Conservation (phyloP, 352 stramenopile genomes). For the Globisporangium nagaii region DNA sequence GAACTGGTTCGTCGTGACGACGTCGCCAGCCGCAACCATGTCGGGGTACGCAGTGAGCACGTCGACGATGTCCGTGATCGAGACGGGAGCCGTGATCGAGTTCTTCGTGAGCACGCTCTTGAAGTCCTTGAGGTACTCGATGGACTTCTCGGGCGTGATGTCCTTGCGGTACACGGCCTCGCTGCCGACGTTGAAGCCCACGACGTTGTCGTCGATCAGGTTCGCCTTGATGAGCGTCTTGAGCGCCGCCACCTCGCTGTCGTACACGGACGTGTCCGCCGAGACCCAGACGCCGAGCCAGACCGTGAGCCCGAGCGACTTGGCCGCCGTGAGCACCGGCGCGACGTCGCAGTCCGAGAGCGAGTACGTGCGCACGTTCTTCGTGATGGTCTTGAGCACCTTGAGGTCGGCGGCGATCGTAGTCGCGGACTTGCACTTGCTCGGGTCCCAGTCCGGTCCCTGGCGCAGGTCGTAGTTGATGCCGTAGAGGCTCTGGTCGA, state of each 20-base stretch:
- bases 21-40: conserved; percentile 66
- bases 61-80: conserved; percentile 81
- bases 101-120: conserved; percentile 61
- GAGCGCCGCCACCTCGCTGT: conserved; percentile 57
- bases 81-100: conserved; percentile 50
- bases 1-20: conserved; percentile 84
- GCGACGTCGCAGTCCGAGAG: conserved; percentile 72
- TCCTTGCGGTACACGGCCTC: conserved; percentile 78
- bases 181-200: conserved; percentile 83
- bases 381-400: conserved; percentile 53
- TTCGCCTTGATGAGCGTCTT: conserved; percentile 51
- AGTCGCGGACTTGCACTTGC: conserved; percentile 64
- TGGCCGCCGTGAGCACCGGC: conserved; percentile 61
- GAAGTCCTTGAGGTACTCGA: conserved; percentile 71
- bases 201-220: conserved; percentile 71
- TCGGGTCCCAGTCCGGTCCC: conserved; percentile 68
- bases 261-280: conserved; percentile 50
- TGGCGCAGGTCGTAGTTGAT: conserved; percentile 84
- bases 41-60: conserved; percentile 71
- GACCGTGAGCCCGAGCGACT: conserved; percentile 61
- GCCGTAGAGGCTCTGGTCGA: conserved; percentile 73
- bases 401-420: conserved; percentile 72
- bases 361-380: conserved; percentile 78
- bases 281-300: conserved; percentile 84
- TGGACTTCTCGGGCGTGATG: conserved; percentile 61